Percentiles rank a stretch among this genome's conserved stretches.
phyloP scores from a whole-genome alignment of 2,329 filamentous ascomycete species.

The Colletotrichum sublineola region DNA sequence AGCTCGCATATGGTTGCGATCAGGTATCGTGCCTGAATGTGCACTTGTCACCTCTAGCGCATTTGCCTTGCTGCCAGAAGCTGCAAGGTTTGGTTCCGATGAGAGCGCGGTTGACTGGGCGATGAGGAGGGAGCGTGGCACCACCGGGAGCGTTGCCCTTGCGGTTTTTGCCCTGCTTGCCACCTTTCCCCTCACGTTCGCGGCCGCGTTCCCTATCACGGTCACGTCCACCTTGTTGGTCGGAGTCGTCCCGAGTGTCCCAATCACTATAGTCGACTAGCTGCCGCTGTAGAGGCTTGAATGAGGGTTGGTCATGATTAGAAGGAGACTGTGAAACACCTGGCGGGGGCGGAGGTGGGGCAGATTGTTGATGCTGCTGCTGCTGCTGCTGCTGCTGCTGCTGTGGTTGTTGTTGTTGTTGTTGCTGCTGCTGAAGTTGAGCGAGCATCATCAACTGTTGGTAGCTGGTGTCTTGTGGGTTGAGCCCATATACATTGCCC shows the following conservation, averaged over 20 bases:
- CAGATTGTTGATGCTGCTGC: constrained; percentile 40
- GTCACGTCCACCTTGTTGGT: constrained; percentile 45
- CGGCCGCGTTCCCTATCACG: constrained; percentile 48
- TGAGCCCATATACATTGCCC: constrained; percentile 48
- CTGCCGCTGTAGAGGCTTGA: constrained; percentile 39
- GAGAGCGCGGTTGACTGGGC: constrained; percentile 66
- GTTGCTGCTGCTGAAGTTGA: constrained; percentile 52
- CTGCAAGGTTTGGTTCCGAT: constrained; percentile 77
- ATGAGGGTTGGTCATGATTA: constrained; percentile 42
- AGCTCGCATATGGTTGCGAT: not conserved
- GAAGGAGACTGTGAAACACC: constrained; percentile 40
- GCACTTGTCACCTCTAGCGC: constrained; percentile 79
- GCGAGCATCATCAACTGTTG: constrained; percentile 56
- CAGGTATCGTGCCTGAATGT: constrained; percentile 76
- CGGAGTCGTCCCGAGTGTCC: constrained; percentile 37
- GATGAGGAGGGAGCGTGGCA: constrained; percentile 55
- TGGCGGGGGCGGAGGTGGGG: constrained; percentile 8
- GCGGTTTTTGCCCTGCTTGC: constrained; percentile 57
- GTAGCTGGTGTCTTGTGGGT: constrained; percentile 57
- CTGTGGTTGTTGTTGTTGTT: constrained; percentile 40
- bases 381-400: not conserved
- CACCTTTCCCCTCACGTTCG: constrained; percentile 48
- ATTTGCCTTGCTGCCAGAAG: constrained; percentile 79
- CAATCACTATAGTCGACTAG: constrained; percentile 38
- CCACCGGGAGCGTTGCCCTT: constrained; percentile 48